phyloP scores from a whole-genome alignment of 1,139 yeast species.

The Candida sanyaensis region DNA sequence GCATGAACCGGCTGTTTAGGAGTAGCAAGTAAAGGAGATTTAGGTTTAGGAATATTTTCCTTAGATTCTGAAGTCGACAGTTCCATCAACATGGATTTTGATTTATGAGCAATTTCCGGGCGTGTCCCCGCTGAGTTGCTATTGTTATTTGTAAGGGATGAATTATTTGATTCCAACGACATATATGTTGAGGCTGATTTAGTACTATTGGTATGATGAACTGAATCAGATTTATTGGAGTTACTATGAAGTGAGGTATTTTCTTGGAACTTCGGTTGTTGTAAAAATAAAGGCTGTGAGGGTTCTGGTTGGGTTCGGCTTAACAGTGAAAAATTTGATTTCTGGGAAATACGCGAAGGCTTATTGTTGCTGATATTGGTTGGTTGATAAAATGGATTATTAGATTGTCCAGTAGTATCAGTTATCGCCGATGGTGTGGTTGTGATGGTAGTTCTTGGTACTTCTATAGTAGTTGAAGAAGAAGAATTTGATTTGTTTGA shows the following conservation, averaged over 20 bases:
- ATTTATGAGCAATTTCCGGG: constrained; percentile 6
- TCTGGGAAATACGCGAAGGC: neutral
- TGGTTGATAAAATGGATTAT: no score
- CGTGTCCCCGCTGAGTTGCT: neutral
- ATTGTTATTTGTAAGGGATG: constrained; percentile 1
- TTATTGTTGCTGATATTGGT: neutral
- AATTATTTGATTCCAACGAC: constrained; percentile 1
- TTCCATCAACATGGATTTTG: constrained; percentile 14
- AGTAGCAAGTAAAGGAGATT: constrained; percentile 9
- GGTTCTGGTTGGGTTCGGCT: constrained; percentile 5
- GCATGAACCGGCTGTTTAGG: neutral
- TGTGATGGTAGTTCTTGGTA: neutral
- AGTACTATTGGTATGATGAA: neutral
- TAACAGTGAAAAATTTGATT: neutral
- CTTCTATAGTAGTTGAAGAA: neutral
- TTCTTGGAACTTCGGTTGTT: constrained; percentile 1
- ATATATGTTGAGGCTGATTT: neutral
- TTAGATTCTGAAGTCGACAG: constrained; percentile 2
- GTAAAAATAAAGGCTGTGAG: neutral
- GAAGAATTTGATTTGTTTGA: neutral
- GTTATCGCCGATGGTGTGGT: neutral
- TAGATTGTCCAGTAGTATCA: neutral
- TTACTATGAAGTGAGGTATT: neutral
- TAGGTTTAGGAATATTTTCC: constrained; percentile 1
- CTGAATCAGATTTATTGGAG: neutral